Evolutionary conservation across 139 green algal genomes (phyloP).

Genomic region (Coccomyxa sp.): DNA sequence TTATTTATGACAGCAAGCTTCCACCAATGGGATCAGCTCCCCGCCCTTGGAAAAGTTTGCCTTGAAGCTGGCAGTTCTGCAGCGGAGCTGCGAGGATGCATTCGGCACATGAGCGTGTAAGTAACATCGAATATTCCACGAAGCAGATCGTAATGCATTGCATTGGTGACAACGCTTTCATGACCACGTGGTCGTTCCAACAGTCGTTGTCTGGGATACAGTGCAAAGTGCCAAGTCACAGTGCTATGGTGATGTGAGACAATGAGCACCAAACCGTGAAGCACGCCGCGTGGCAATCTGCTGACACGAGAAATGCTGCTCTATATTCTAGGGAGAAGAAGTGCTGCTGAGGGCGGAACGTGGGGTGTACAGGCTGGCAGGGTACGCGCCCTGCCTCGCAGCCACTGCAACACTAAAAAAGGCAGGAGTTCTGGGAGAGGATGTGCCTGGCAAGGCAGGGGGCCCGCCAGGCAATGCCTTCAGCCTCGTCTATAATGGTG

Average conservation of each 20-base stretch:
- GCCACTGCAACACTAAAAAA: slow-evolving; percentile 9
- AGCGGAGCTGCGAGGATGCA: slow-evolving; percentile 31
- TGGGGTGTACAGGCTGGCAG: slow-evolving; percentile 22
- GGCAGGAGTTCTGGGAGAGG: slow-evolving; percentile 18
- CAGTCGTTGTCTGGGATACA: neutral
- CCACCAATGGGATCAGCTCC: slow-evolving; percentile 24
- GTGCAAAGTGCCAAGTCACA: neutral
- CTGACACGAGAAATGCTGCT: neutral
- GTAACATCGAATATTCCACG: neutral
- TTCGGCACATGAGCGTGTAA: slow-evolving; percentile 44
- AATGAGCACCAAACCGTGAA: neutral
- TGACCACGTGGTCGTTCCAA: neutral
- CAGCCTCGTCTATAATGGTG: slow-evolving; percentile 43
- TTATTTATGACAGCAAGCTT: slow-evolving; percentile 29
- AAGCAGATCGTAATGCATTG: neutral
- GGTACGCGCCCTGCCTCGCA: slow-evolving; percentile 48
- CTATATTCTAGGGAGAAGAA: neutral
- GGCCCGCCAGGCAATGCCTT: slow-evolving; percentile 49
- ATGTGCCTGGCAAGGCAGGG: slow-evolving; percentile 39
- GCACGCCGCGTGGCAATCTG: neutral
- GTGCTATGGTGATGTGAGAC: neutral
- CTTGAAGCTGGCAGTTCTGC: slow-evolving; percentile 9
- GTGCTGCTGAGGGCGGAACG: neutral
- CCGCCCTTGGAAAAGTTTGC: slow-evolving; percentile 18
- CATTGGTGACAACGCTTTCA: neutral